Conservation (phyloP, 2,329 filamentous ascomycete species). For the Leptographium lundbergii region DNA sequence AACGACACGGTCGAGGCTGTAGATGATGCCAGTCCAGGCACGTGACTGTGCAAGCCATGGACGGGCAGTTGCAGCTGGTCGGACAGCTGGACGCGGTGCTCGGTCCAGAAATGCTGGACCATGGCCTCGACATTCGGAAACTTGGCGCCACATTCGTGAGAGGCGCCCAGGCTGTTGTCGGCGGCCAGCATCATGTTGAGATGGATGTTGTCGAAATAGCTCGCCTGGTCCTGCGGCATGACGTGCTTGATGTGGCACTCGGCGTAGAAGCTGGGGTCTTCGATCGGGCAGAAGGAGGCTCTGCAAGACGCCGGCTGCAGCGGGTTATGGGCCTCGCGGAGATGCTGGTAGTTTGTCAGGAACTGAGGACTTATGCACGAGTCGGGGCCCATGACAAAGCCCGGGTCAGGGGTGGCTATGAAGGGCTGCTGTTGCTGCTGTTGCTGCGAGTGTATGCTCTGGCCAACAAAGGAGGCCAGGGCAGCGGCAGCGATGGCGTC, state of each 20-base stretch:
- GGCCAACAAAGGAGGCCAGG: slow-evolving; percentile 9
- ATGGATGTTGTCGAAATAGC: slow-evolving; percentile 9
- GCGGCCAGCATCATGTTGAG: slow-evolving; percentile 2
- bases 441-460: background rate
- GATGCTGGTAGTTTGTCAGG: slow-evolving; percentile 12
- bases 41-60: background rate
- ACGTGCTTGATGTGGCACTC: slow-evolving; percentile 11
- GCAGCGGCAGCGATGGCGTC: slow-evolving; percentile 12
- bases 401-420: background rate
- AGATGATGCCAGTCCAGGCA: slow-evolving; percentile 2
- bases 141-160: slow-evolving; percentile 10
- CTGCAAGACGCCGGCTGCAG: slow-evolving; percentile 9
- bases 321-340: slow-evolving; percentile 12
- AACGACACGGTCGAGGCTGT: slow-evolving; percentile 4
- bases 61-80: background rate
- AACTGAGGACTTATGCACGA: slow-evolving; percentile 12
- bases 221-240: background rate
- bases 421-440: background rate
- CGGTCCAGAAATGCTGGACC: slow-evolving; percentile 12
- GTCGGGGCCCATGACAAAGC: slow-evolving; percentile 7
- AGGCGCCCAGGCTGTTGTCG: background rate
- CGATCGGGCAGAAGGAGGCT: slow-evolving; percentile 9
- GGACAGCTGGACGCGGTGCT: slow-evolving; percentile 6
- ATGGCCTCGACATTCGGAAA: slow-evolving; percentile 12
- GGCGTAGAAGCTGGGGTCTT: slow-evolving; percentile 13